Conservation (phyloP, 148 eudicot species). For the Oxyria digyna region DNA sequence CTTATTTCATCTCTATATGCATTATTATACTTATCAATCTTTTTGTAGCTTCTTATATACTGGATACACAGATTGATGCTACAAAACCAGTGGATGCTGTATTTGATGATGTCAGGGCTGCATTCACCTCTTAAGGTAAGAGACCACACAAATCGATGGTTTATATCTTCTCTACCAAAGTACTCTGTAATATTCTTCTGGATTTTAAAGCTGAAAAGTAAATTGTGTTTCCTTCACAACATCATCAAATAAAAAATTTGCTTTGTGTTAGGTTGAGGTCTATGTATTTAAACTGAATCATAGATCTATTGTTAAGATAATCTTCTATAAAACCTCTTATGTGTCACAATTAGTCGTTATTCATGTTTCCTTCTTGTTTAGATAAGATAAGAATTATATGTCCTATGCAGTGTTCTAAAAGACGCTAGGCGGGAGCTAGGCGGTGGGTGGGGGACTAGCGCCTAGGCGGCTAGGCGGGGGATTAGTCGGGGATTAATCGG, state of each 20-base stretch:
- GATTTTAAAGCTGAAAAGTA: background rate
- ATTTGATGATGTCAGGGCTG: slow-evolving; percentile 11
- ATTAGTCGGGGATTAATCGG: too few relatives aligned
- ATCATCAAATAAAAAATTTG: background rate
- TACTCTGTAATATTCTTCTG: background rate
- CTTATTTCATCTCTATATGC: background rate
- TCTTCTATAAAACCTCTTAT: background rate
- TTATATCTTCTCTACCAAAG: background rate
- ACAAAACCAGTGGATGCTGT: slow-evolving; percentile 10
- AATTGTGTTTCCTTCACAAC: too few relatives aligned
- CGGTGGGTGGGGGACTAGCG: too few relatives aligned
- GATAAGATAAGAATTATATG: too few relatives aligned
- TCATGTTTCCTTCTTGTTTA: too few relatives aligned
- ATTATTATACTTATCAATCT: background rate
- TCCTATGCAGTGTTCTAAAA: too few relatives aligned
- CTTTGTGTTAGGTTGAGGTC: background rate
- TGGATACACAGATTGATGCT: slow-evolving; percentile 9
- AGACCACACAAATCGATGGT: background rate
- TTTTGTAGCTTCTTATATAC: background rate
- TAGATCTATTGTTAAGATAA: background rate
- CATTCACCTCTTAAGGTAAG: slow-evolving; percentile 7
- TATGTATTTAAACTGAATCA: background rate
- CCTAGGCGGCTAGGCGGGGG: too few relatives aligned
- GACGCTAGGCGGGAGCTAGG: too few relatives aligned
- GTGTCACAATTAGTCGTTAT: too few relatives aligned